Evolutionary conservation across 2,329 filamentous ascomycete species (phyloP).

Genomic region (Penicillium hesseltinei): DNA sequence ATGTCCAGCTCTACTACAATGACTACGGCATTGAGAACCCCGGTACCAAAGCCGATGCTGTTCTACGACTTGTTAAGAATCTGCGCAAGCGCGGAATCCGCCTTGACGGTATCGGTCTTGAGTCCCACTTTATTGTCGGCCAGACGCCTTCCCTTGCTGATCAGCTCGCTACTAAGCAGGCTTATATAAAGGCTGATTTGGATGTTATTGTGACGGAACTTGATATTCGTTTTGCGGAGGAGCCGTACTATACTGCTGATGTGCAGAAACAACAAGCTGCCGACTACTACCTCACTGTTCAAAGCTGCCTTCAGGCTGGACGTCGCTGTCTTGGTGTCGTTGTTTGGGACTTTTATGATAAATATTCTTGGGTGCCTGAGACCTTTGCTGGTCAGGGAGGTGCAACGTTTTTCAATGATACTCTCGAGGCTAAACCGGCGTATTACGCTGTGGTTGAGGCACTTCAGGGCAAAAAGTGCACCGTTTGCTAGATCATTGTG

Average conservation of each 20-base stretch:
- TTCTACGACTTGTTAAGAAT: constrained; percentile 21
- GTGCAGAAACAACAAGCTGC: constrained; percentile 23
- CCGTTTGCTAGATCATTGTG: constrained; percentile 15
- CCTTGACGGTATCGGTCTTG: constrained; percentile 49
- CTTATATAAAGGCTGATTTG: constrained; percentile 38
- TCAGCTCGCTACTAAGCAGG: constrained; percentile 36
- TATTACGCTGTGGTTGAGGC: constrained; percentile 31
- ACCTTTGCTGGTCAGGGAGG: constrained; percentile 37
- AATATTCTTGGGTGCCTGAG: constrained; percentile 42
- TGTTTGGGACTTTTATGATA: constrained; percentile 39
- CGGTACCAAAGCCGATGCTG: no score
- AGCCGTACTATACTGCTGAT: constrained; percentile 19
- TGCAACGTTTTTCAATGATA: constrained; percentile 43
- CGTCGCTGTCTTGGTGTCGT: constrained; percentile 24
- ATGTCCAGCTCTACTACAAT: not conserved
- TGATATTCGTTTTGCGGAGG: constrained; percentile 45
- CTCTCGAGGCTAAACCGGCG: constrained; percentile 44
- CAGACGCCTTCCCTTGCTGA: constrained; percentile 38
- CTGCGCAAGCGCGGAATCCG: constrained; percentile 32
- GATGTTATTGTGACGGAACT: constrained; percentile 40
- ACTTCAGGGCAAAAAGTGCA: constrained; percentile 21
- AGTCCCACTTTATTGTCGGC: constrained; percentile 47
- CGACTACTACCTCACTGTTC: constrained; percentile 25
- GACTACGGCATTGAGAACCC: no score
- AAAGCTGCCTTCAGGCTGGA: constrained; percentile 21